These are phyloP conservation scores for Taxawa tesnikishii DNA, from an alignment of 2,329 filamentous ascomycete species.

Conservation along the genomic window DNA sequence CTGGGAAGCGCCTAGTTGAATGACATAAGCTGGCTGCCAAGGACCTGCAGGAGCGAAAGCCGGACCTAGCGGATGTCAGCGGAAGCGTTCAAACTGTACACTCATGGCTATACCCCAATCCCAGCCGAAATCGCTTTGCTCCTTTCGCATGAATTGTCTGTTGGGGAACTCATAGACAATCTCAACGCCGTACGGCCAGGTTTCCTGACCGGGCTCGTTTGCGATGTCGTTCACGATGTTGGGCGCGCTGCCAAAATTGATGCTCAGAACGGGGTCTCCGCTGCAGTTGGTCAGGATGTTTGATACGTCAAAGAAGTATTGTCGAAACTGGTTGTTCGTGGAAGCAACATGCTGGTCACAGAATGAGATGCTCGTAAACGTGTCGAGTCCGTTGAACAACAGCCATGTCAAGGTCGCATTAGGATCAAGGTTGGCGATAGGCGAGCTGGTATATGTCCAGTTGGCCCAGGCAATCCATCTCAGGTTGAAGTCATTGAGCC, in stretches of 20 bases:
- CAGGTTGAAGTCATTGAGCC: conserved; percentile 47
- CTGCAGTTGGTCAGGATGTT: conserved; percentile 30
- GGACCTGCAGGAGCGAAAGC: conserved; percentile 51
- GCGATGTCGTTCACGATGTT: conserved; percentile 42
- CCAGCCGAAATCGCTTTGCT: conserved; percentile 54
- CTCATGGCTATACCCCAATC: conserved; percentile 23
- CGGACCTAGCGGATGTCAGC: conserved; percentile 35
- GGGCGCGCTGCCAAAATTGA: conserved; percentile 47
- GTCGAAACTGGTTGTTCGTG: conserved; percentile 51
- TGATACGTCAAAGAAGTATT: conserved; percentile 48
- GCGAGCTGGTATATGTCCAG: conserved; percentile 48
- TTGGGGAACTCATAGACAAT: conserved; percentile 39
- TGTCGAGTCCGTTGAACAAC: conserved; percentile 51
- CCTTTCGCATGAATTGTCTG: conserved; percentile 46
- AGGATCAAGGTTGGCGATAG: conserved; percentile 26
- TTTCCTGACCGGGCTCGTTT: conserved; percentile 31
- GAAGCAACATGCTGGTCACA: conserved; percentile 42
- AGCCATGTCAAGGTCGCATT: conserved; percentile 37
- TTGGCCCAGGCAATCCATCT: conserved; percentile 47
- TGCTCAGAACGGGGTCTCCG: conserved; percentile 26
- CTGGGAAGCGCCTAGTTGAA: conserved; percentile 34
- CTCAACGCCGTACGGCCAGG: conserved; percentile 39
- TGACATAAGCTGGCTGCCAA: conserved; percentile 46
- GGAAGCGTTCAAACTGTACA: neutral
- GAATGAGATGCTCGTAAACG: conserved; percentile 44